phyloP scores from a whole-genome alignment of 371 early-diverging fungal species.

The Blakeslea trispora region DNA sequence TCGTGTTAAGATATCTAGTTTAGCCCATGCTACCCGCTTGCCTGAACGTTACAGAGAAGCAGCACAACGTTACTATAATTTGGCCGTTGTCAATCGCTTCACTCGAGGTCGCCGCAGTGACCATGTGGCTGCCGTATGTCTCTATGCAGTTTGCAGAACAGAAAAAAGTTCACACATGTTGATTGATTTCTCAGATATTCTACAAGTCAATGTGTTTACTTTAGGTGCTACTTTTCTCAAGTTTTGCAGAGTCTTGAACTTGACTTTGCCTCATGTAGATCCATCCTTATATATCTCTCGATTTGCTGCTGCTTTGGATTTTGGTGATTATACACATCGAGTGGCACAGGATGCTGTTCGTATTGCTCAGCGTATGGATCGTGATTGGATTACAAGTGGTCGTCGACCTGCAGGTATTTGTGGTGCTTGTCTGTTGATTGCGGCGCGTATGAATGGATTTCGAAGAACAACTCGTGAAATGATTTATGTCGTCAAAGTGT shows the following conservation, averaged over 20 bases:
- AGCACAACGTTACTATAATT: slow-evolving; percentile 92
- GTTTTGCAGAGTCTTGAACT: slow-evolving; percentile 74
- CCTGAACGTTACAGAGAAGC: slow-evolving; percentile 81
- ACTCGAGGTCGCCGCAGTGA: slow-evolving; percentile 90
- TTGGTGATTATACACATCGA: slow-evolving; percentile 84
- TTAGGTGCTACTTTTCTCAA: slow-evolving; percentile 94
- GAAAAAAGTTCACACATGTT: slow-evolving; percentile 95
- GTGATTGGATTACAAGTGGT: slow-evolving; percentile 98
- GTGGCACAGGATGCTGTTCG: slow-evolving; percentile 87
- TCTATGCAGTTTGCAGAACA: slow-evolving; percentile 95
- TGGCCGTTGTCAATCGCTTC: slow-evolving; percentile 90
- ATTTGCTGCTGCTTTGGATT: slow-evolving; percentile 92
- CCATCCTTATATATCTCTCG: slow-evolving; percentile 96
- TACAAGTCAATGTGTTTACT: slow-evolving; percentile 90
- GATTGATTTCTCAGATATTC: slow-evolving; percentile 96
- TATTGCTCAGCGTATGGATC: slow-evolving; percentile 94
- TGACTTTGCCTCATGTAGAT: slow-evolving; percentile 91
- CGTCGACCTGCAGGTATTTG: slow-evolving; percentile 99
- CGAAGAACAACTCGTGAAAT: slow-evolving; percentile 87
- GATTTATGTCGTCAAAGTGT: slow-evolving; percentile 92
- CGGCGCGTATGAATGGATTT: slow-evolving; percentile 95
- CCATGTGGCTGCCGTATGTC: slow-evolving; percentile 93
- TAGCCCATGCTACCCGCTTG: slow-evolving; percentile 71
- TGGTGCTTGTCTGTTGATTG: slow-evolving; percentile 95
- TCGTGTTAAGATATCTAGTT: slow-evolving; percentile 61